Evolutionary conservation across 1,284 basidiomycete species (phyloP).

Genomic region (Kalmanozyma brasiliensis): DNA sequence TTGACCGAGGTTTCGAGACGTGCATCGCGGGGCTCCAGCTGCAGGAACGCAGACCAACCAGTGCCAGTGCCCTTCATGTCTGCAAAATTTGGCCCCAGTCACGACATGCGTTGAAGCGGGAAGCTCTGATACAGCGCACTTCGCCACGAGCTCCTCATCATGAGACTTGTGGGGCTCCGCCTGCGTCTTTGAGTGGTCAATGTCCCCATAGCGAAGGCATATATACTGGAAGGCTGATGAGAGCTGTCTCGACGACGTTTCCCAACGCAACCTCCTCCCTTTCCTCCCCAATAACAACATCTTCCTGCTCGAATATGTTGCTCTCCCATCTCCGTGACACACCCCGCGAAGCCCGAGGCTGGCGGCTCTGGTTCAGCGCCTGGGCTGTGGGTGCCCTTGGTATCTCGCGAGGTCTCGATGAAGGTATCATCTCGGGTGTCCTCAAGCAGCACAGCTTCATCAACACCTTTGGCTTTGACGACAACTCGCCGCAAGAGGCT

Average conservation of each 20-base stretch:
- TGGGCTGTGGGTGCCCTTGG: slow-evolving; percentile 48
- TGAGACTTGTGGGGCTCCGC: too few species aligned
- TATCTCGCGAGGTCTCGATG: slow-evolving; percentile 52
- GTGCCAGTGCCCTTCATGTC: too few species aligned
- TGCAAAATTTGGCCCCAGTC: too few species aligned
- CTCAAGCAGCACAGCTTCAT: slow-evolving; percentile 46
- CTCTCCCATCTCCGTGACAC: slow-evolving; percentile 42
- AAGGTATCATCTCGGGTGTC: slow-evolving; percentile 50
- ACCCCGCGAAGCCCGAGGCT: slow-evolving; percentile 40
- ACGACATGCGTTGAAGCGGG: too few species aligned
- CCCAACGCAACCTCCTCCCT: slow-evolving; percentile 1
- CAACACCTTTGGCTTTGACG: slow-evolving; percentile 40
- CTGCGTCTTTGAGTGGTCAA: too few species aligned
- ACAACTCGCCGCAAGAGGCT: slow-evolving; percentile 42
- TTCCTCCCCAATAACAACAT: neutral
- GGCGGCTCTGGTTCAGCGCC: slow-evolving; percentile 43
- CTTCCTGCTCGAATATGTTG: slow-evolving; percentile 19
- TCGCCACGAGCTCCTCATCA: too few species aligned
- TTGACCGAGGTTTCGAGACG: neutral
- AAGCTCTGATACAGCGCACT: too few species aligned
- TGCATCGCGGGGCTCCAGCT: slow-evolving; percentile 6
- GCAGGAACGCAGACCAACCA: slow-evolving; percentile 5
- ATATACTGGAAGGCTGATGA: too few species aligned
- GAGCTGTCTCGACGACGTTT: neutral
- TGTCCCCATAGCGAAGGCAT: too few species aligned